Conservation (phyloP, 345 rosid species). For the Hypericum perforatum region DNA sequence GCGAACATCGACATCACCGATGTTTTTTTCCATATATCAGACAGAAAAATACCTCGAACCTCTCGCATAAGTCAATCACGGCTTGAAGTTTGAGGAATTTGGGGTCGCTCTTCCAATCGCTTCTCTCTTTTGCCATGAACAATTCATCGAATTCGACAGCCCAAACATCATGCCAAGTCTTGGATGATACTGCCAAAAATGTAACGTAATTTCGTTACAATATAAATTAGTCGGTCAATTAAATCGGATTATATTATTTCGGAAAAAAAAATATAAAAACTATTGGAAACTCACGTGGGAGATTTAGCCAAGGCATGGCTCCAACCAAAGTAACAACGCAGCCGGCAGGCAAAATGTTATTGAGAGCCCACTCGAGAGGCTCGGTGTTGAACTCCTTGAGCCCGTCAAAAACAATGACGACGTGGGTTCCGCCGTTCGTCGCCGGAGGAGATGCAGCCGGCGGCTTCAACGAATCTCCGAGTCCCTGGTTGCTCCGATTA, state of each 20-base stretch:
- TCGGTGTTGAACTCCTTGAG: slow-evolving; percentile 27
- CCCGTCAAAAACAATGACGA: slow-evolving; percentile 45
- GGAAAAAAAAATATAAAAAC: neutral
- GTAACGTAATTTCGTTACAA: neutral
- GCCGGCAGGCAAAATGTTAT: slow-evolving; percentile 25
- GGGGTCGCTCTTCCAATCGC: slow-evolving; percentile 19
- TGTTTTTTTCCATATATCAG: too few relatives aligned
- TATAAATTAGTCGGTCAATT: too few relatives aligned
- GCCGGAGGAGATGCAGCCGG: neutral
- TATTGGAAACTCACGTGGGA: slow-evolving; percentile 25
- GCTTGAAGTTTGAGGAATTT: slow-evolving; percentile 35
- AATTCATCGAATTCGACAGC: slow-evolving; percentile 30
- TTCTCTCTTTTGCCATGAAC: slow-evolving; percentile 17
- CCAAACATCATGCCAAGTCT: slow-evolving; percentile 37
- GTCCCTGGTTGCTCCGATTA: too few relatives aligned
- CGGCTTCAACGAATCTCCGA: too few relatives aligned
- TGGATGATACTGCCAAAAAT: slow-evolving; percentile 23
- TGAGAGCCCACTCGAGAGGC: slow-evolving; percentile 42
- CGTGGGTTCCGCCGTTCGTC: slow-evolving; percentile 15
- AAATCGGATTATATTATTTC: too few relatives aligned
- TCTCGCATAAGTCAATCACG: slow-evolving; percentile 31
- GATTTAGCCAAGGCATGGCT: slow-evolving; percentile 50
- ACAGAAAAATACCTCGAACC: slow-evolving; percentile 22
- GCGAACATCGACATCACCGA: too few relatives aligned
- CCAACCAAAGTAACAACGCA: slow-evolving; percentile 35